phyloP scores from a whole-genome alignment of 441 rosid species.

The Jatropha podagrica region DNA sequence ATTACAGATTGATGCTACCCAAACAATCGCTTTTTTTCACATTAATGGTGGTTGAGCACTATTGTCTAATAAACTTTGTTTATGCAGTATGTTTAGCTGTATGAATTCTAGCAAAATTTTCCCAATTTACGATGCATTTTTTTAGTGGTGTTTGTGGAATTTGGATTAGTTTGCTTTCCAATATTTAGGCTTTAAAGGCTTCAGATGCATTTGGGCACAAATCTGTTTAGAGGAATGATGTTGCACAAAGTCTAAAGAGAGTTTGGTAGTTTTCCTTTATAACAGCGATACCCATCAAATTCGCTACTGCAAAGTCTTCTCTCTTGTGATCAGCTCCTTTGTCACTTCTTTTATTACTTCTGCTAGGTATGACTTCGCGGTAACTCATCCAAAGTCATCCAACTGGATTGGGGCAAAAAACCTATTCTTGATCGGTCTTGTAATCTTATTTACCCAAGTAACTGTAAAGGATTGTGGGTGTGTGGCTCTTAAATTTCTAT shows the following conservation, averaged over 20 bases:
- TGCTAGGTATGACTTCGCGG: not conserved
- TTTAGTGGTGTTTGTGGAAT: not conserved
- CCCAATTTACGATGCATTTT: not conserved
- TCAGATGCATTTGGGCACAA: not conserved
- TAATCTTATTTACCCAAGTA: not conserved
- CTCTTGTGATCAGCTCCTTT: not conserved
- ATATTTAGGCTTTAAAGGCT: not conserved
- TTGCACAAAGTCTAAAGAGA: not conserved
- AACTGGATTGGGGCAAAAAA: too few relatives aligned
- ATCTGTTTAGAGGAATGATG: not conserved
- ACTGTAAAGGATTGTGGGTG: not conserved
- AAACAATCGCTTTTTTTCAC: not conserved
- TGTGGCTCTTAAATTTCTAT: not conserved
- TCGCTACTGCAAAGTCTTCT: too few relatives aligned
- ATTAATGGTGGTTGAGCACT: not conserved
- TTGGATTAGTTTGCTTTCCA: not conserved
- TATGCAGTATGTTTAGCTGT: not conserved
- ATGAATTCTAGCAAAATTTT: not conserved
- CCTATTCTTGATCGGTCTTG: too few relatives aligned
- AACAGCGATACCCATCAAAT: not conserved
- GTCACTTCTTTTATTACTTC: not conserved
- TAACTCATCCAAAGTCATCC: not conserved
- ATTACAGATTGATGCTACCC: not conserved
- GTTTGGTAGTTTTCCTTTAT: not conserved
- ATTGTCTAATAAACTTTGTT: not conserved